Conservation (phyloP, 257 asterid genomes). For the Cynanchum wilfordii region DNA sequence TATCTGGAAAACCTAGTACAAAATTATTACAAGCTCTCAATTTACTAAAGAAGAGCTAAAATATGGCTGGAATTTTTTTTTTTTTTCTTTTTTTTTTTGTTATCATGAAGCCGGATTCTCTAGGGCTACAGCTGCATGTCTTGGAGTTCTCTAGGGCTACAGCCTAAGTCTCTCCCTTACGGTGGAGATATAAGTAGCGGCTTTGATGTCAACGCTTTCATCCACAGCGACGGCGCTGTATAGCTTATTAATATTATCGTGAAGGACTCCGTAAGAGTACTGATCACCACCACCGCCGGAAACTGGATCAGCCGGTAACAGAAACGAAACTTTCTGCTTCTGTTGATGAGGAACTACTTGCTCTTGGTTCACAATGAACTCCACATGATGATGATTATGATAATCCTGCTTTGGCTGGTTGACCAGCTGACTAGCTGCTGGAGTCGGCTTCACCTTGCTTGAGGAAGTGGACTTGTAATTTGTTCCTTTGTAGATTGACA, state of each 20-base stretch:
- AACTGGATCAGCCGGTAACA: not conserved
- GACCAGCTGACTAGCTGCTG: no score
- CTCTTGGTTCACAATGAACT: constrained; percentile 25
- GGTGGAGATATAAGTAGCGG: constrained; percentile 44
- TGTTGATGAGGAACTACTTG: constrained; percentile 18
- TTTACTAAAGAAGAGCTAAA: no score
- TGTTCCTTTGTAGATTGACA: constrained; percentile 34
- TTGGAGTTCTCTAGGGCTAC: not conserved
- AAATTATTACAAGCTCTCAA: not conserved
- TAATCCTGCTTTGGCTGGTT: not conserved
- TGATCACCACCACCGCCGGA: not conserved
- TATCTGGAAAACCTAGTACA: not conserved
- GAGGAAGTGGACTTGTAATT: not conserved
- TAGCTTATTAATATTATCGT: constrained; percentile 24
- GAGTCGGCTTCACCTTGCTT: constrained; percentile 20
- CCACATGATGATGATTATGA: constrained; percentile 1
- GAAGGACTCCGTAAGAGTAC: constrained; percentile 16
- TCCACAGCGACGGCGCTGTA: constrained; percentile 28
- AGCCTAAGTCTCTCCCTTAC: constrained; percentile 52
- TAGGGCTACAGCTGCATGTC: not conserved
- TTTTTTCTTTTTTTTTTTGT: no score
- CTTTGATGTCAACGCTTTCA: constrained; percentile 52
- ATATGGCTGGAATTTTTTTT: no score
- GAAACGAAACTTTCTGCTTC: constrained; percentile 25
- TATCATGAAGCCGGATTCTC: no score